Base-by-base conservation (phyloP, 2,329 filamentous ascomycete species). In the Penicillium freii region DNA sequence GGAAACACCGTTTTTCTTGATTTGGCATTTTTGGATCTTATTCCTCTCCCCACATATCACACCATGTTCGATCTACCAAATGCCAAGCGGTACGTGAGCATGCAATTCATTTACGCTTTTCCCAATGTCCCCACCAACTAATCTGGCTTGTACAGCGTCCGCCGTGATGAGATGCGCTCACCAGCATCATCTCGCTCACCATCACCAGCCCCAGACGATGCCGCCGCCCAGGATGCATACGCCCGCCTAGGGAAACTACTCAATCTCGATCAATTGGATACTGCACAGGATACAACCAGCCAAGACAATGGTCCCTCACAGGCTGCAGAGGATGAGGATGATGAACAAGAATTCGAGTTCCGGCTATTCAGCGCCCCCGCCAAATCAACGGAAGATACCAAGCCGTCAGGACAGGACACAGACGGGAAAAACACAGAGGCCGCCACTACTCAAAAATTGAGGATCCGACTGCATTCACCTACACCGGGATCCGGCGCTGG, bases 261-360 rank as follows among this genome's bases (percentile, higher is more conserved):
- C 5, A 66, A 73, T 51, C 63, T 75, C 19, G 71, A 75, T 54
- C 58, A 60, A 7, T 49, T 70, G 6, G 54, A 70, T 34, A 42
- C 55, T 1, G 36, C 57, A 5, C 29, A 49, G 8, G 45, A 59
- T 21, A 21, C 49, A 21, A n/a, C 10, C 13, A 15, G 31, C 23
- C 31, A 55, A 5, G 50, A 60, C 4, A 57, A 58, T 36, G 49
- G 51, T 9, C 13, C 47, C 10, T 9, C n/a, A 17, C 49, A 54
- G 2, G 39, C 50, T 19, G 56, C 47, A 2, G 58, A 65, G 2
- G 11, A 52, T 1, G 70, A 71, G 49, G 72, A 73, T 1, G 73
- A 75, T 33, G 75, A 78, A 54, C 72, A 76, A 54, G 75, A 77
- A 58, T 78, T 77, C 54, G 75, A 77, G 51, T 78, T 78, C 60